Conservation (phyloP, 768 basidiomycete species). For the Calocera viscosa region DNA sequence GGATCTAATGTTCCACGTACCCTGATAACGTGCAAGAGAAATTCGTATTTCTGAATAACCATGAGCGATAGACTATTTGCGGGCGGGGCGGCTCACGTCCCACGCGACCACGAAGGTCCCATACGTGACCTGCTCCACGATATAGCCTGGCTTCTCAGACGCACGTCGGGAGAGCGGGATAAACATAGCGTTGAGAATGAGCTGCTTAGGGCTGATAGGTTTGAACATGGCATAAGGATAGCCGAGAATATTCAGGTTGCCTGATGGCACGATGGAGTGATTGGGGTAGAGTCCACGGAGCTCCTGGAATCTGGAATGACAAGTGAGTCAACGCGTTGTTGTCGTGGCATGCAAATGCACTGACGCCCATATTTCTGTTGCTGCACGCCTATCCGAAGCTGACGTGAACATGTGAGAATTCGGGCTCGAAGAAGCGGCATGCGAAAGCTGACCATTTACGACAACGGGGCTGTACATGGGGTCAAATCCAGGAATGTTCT, state of each 20-base stretch:
- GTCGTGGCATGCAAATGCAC: constrained; percentile 16
- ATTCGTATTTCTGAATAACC: constrained; percentile 39
- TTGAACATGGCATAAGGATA: constrained; percentile 40
- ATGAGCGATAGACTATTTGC: constrained; percentile 10
- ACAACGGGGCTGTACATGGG: constrained; percentile 5
- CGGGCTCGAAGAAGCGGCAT: background rate
- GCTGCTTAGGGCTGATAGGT: constrained; percentile 36
- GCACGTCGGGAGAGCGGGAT: constrained; percentile 35
- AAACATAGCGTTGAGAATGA: constrained; percentile 42
- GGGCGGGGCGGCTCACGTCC: constrained; percentile 35
- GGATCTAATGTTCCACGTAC: constrained; percentile 27
- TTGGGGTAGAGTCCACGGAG: constrained; percentile 50
- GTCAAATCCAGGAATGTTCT: background rate
- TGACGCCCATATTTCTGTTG: constrained; percentile 38
- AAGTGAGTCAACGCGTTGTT: background rate
- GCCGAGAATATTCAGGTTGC: constrained; percentile 35
- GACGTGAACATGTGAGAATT: background rate
- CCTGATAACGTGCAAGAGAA: constrained; percentile 39
- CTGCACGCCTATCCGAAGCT: constrained; percentile 44
- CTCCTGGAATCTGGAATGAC: constrained; percentile 30
- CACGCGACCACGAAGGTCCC: constrained; percentile 46
- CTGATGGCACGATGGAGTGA: constrained; percentile 44
- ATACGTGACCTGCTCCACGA: constrained; percentile 40
- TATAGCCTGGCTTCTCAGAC: constrained; percentile 37
- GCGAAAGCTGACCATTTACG: background rate